phyloP scores from a whole-genome alignment of 1,284 basidiomycete species.

The Naganishia sp. region DNA sequence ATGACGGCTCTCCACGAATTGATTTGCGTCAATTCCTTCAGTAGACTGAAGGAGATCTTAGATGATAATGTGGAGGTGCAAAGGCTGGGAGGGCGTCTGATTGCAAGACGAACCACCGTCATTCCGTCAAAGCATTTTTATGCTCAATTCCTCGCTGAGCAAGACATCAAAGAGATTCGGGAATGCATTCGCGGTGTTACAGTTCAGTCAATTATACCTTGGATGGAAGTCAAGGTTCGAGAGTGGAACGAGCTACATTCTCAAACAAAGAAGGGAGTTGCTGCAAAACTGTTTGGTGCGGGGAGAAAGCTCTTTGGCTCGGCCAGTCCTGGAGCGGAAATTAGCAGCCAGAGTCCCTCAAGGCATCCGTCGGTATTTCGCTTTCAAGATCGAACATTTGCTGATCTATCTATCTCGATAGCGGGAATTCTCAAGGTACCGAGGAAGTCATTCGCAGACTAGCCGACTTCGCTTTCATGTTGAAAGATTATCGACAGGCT shows the following conservation, averaged over 20 bases:
- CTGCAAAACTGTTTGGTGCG: constrained; percentile 81
- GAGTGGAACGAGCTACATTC: constrained; percentile 94
- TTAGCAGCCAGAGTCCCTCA: constrained; percentile 33
- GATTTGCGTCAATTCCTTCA: constrained; percentile 26
- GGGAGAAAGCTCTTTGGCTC: constrained; percentile 58
- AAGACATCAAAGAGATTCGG: constrained; percentile 75
- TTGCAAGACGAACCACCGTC: not conserved
- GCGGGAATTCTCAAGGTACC: not conserved
- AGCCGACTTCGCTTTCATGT: constrained; percentile 91
- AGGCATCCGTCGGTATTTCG: not conserved
- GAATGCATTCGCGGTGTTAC: constrained; percentile 87
- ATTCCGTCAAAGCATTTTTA: not conserved
- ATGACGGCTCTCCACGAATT: constrained; percentile 9
- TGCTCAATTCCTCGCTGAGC: constrained; percentile 1
- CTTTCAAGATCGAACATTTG: not conserved
- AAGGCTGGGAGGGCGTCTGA: not conserved
- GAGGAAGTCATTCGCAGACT: constrained; percentile 52
- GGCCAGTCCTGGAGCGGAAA: constrained; percentile 48
- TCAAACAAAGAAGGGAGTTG: constrained; percentile 82
- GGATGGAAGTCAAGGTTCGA: constrained; percentile 91
- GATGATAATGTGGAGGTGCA: not conserved
- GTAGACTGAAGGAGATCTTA: constrained; percentile 19
- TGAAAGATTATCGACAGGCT: constrained; percentile 87
- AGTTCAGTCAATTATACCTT: constrained; percentile 86
- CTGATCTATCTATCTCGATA: not conserved